These are phyloP conservation scores for Lagenidium giganteum DNA, from an alignment of 352 stramenopile genomes.

Conservation along the genomic window DNA sequence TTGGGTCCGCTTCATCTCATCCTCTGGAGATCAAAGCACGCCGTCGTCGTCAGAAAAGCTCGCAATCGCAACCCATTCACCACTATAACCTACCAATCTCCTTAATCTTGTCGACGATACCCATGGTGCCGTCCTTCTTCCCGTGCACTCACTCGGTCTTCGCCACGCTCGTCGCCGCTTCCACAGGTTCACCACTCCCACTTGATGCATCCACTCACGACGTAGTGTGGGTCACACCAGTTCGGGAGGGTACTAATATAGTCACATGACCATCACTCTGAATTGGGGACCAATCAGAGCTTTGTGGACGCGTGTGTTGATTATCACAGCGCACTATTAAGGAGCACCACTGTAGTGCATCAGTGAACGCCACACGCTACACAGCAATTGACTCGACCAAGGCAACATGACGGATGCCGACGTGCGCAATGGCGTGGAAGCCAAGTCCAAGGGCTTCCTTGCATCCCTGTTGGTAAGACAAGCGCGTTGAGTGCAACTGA, in stretches of 20 bases:
- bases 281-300: not conserved
- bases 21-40: slow-evolving; percentile 41
- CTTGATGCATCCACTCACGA: not conserved
- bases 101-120: slow-evolving; percentile 92
- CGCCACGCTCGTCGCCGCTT: not conserved
- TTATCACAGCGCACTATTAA: slow-evolving; percentile 8
- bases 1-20: slow-evolving; percentile 97
- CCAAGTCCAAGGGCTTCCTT: slow-evolving; percentile 57
- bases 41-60: not conserved
- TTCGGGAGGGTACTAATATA: slow-evolving; percentile 1
- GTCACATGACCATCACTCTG: not conserved
- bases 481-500: not conserved
- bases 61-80: slow-evolving; percentile 2
- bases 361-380: no score
- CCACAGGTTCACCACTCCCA: slow-evolving; percentile 5
- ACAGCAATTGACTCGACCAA: slow-evolving; percentile 2
- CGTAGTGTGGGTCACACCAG: slow-evolving; percentile 12
- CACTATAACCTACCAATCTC: slow-evolving; percentile 78
- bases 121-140: slow-evolving; percentile 50
- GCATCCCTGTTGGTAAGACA: slow-evolving; percentile 49
- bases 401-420: slow-evolving; percentile 19
- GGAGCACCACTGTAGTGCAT: slow-evolving; percentile 14
- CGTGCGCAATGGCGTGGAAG: slow-evolving; percentile 12
- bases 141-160: slow-evolving; percentile 7
- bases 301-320: slow-evolving; percentile 8